Evolutionary conservation across 495 filamentous ascomycete species (phyloP).

Genomic region (Penicillium salamii): DNA sequence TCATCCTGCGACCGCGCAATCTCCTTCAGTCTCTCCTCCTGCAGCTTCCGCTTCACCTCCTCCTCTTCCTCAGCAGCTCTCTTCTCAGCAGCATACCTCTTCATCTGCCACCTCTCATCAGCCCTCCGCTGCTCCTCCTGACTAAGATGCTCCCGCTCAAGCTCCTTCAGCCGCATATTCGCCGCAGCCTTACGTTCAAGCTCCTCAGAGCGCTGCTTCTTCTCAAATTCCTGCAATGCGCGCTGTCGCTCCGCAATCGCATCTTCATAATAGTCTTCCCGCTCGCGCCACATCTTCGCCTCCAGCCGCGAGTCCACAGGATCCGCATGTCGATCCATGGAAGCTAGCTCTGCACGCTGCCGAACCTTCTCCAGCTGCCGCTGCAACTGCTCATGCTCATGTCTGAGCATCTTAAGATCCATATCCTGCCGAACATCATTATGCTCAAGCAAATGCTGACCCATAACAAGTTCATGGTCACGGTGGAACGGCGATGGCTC

Average conservation of each 20-base stretch:
- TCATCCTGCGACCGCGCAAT: slow-evolving; percentile 12
- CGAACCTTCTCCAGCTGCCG: slow-evolving; percentile 37
- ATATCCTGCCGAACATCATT: slow-evolving; percentile 39
- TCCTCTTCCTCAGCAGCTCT: slow-evolving; percentile 30
- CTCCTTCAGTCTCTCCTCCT: slow-evolving; percentile 22
- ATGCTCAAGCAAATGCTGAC: slow-evolving; percentile 36
- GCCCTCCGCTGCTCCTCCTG: slow-evolving; percentile 32
- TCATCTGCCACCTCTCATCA: slow-evolving; percentile 27
- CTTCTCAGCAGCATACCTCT: slow-evolving; percentile 30
- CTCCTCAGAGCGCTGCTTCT: no score
- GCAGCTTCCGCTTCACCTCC: slow-evolving; percentile 10
- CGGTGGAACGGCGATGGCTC: slow-evolving; percentile 23
- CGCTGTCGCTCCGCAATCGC: slow-evolving; percentile 34
- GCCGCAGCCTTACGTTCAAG: no score
- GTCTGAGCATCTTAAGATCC: slow-evolving; percentile 39
- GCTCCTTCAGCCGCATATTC: slow-evolving; percentile 21
- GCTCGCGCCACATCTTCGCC: slow-evolving; percentile 22
- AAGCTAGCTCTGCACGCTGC: no score
- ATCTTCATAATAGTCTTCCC: slow-evolving; percentile 40
- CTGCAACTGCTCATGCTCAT: slow-evolving; percentile 44
- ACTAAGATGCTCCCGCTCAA: slow-evolving; percentile 33
- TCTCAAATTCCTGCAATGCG: slow-evolving; percentile 10
- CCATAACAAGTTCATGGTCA: slow-evolving; percentile 37
- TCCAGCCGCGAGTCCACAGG: background rate
- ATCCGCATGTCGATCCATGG: no score